Conservation (phyloP, 148 eudicot genomes). For the Talinum fruticosum region DNA sequence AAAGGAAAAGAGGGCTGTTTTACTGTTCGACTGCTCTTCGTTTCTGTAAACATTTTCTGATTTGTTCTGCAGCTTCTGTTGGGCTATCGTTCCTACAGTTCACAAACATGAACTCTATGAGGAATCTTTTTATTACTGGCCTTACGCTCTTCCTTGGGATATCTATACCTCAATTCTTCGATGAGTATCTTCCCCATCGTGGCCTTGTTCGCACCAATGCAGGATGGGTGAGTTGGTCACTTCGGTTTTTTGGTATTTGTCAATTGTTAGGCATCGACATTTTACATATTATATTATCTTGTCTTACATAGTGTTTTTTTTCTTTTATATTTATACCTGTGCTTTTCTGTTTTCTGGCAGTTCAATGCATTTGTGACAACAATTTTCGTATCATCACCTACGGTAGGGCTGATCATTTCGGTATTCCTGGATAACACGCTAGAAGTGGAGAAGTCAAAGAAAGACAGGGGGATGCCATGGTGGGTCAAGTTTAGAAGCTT, state of each 20-base stretch:
- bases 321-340: not conserved
- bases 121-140: slow-evolving; percentile 88
- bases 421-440: slow-evolving; percentile 94
- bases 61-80: slow-evolving; percentile 70
- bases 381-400: slow-evolving; percentile 84
- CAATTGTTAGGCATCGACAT: not conserved
- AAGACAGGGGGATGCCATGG: slow-evolving; percentile 99
- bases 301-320: too few species aligned
- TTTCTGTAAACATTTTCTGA: too few species aligned
- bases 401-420: slow-evolving; percentile 77
- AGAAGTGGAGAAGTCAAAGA: slow-evolving; percentile 89
- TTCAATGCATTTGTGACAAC: slow-evolving; percentile 90
- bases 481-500: slow-evolving; percentile 98
- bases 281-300: too few species aligned
- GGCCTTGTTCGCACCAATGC: slow-evolving; percentile 95
- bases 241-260: not conserved
- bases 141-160: slow-evolving; percentile 93
- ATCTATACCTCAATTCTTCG: slow-evolving; percentile 85
- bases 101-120: slow-evolving; percentile 99
- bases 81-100: slow-evolving; percentile 97
- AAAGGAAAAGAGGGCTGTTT: too few species aligned
- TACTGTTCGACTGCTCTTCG: too few species aligned
- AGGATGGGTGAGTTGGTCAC: slow-evolving; percentile 73
- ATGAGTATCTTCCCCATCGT: slow-evolving; percentile 51
- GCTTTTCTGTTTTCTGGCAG: slow-evolving; percentile 41